Evolutionary conservation across 371 early-diverging fungal genomes (phyloP).

Genomic region (Mucor ambiguus): DNA sequence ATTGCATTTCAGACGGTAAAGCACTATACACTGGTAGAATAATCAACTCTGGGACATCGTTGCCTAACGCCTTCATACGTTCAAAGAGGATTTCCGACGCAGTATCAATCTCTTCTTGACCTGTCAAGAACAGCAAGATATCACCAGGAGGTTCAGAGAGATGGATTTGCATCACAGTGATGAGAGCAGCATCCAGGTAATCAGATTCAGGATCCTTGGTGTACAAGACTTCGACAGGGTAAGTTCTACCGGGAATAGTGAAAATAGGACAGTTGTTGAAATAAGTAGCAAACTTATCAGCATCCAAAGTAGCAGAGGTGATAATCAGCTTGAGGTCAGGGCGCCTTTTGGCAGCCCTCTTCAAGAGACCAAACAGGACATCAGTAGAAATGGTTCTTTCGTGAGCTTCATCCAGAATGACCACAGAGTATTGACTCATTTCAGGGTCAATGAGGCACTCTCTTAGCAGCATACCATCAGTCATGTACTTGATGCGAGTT

Average conservation of each 20-base stretch:
- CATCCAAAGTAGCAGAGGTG: conserved; percentile 97
- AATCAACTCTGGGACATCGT: conserved; percentile 90
- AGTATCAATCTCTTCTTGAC: conserved; percentile 98
- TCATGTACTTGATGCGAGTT: conserved; percentile 98
- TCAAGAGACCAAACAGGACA: conserved; percentile 96
- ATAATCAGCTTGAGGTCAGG: conserved; percentile 94
- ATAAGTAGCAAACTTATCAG: conserved; percentile 92
- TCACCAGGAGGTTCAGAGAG: conserved; percentile 96
- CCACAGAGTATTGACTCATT: conserved; percentile 87
- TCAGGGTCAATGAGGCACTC: conserved; percentile 92
- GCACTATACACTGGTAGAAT: conserved; percentile 95
- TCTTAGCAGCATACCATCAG: conserved; percentile 99
- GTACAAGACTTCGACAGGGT: conserved; percentile 94
- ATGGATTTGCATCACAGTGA: conserved; percentile 97
- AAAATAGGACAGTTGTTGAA: conserved; percentile 94
- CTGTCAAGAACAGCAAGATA: conserved; percentile 97
- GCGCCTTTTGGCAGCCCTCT: conserved; percentile 80
- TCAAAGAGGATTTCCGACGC: conserved; percentile 90
- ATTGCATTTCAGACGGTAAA: conserved; percentile 93
- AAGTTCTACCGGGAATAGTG: conserved; percentile 96
- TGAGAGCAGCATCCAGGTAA: conserved; percentile 91
- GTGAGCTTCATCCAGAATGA: conserved; percentile 99
- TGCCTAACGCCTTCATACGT: conserved; percentile 96
- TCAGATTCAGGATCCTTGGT: conserved; percentile 94
- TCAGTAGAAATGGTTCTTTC: conserved; percentile 98